These are phyloP conservation scores for Leishmania mexicana DNA, from an alignment of 208 protist species.

Conservation along the genomic window DNA sequence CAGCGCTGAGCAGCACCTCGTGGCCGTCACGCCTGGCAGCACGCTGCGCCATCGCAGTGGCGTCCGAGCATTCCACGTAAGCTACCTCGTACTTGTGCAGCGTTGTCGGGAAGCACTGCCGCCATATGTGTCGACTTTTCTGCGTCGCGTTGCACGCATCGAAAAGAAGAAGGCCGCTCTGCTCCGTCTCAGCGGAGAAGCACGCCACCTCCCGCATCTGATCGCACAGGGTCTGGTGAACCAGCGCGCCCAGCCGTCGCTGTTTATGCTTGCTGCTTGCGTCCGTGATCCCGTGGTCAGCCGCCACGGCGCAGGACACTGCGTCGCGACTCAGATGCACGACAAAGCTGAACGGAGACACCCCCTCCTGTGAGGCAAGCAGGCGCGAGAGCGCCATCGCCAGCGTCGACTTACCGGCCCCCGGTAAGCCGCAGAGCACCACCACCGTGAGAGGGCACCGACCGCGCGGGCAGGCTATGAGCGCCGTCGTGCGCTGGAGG, in stretches of 20 bases:
- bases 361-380: background rate
- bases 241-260: constrained; percentile 43
- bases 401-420: constrained; percentile 68
- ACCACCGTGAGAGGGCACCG: constrained; percentile 51
- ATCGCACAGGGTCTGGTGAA: constrained; percentile 40
- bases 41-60: constrained; percentile 32
- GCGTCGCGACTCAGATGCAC: constrained; percentile 66
- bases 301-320: constrained; percentile 39
- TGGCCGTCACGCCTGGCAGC: constrained; percentile 43
- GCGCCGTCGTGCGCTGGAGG: constrained; percentile 45
- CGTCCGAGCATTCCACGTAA: constrained; percentile 60
- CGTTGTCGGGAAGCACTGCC: constrained; percentile 25
- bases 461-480: background rate
- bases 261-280: constrained; percentile 77
- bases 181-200: constrained; percentile 11
- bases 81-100: constrained; percentile 39
- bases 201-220: constrained; percentile 28
- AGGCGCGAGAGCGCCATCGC: constrained; percentile 21
- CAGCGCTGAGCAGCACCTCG: constrained; percentile 40
- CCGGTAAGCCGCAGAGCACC: constrained; percentile 75
- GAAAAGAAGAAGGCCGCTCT: constrained; percentile 55
- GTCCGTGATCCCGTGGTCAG: constrained; percentile 35
- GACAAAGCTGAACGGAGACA: constrained; percentile 42
- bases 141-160: constrained; percentile 81
- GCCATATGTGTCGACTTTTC: constrained; percentile 43